Conservation (phyloP, 2,329 filamentous ascomycete genomes). For the Biscogniauxia mediterranea region DNA sequence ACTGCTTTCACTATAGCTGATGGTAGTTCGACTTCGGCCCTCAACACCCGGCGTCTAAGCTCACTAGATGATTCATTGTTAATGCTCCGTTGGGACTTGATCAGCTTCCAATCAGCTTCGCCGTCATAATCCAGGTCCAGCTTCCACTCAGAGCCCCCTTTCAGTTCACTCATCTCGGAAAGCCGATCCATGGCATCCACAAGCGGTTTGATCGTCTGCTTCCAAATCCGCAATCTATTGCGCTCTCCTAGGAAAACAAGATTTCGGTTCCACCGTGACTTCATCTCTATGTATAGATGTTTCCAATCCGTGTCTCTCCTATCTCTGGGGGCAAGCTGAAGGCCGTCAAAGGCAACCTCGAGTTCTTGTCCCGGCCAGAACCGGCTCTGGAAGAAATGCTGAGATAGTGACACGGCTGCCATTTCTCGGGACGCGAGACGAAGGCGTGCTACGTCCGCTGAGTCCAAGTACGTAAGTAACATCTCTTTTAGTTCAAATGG, state of each 20-base stretch:
- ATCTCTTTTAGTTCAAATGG: constrained; percentile 24
- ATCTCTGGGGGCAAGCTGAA: constrained; percentile 14
- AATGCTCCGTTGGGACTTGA: constrained; percentile 10
- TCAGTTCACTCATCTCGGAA: constrained; percentile 12
- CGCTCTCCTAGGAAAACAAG: constrained; percentile 22
- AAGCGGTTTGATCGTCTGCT: constrained; percentile 22
- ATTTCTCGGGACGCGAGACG: constrained; percentile 25
- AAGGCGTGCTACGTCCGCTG: constrained; percentile 14
- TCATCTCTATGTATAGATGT: constrained; percentile 19
- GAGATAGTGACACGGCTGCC: constrained; percentile 18
- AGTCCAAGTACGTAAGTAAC: constrained; percentile 20
- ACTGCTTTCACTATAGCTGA: constrained; percentile 11
- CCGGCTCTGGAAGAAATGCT: constrained; percentile 25
- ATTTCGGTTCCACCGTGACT: constrained; percentile 12
- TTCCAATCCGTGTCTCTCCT: constrained; percentile 21
- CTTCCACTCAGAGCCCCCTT: constrained; percentile 13
- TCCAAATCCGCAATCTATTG: constrained; percentile 26
- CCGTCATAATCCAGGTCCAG: not conserved
- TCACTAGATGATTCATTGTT: constrained; percentile 15
- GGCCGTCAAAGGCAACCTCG: constrained; percentile 24
- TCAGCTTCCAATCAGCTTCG: constrained; percentile 11
- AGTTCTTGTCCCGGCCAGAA: constrained; percentile 26
- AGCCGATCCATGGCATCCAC: constrained; percentile 17
- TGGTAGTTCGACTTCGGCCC: constrained; percentile 20
- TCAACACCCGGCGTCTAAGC: constrained; percentile 7